These are phyloP conservation scores for Leishmania major DNA, from an alignment of 208 protist species.

Conservation along the genomic window DNA sequence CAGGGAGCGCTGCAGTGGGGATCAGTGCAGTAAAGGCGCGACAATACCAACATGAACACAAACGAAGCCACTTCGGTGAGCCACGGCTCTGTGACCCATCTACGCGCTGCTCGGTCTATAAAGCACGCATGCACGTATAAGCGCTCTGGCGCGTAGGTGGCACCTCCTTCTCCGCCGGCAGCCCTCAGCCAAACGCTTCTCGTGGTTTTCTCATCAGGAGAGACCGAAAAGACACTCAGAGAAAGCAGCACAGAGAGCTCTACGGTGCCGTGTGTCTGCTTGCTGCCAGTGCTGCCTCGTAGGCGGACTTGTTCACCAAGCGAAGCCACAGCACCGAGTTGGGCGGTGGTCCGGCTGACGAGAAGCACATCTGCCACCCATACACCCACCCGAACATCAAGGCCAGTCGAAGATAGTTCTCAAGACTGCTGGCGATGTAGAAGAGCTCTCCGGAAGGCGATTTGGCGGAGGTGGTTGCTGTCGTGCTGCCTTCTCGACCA, in stretches of 20 bases:
- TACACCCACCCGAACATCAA: slow-evolving; percentile 73
- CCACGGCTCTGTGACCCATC: no score
- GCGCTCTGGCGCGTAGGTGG: background rate
- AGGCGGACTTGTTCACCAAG: slow-evolving; percentile 41
- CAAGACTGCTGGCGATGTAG: slow-evolving; percentile 51
- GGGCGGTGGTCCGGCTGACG: slow-evolving; percentile 37
- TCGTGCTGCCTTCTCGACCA: background rate
- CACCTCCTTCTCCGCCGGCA: background rate
- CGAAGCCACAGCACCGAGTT: slow-evolving; percentile 61
- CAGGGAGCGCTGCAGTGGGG: background rate
- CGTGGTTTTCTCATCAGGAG: background rate
- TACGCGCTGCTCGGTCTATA: background rate
- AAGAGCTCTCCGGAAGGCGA: slow-evolving; percentile 48
- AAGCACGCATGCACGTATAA: background rate
- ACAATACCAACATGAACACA: background rate
- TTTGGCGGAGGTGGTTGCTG: background rate
- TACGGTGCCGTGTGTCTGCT: slow-evolving; percentile 15
- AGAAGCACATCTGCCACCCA: slow-evolving; percentile 80
- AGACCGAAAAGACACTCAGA: background rate
- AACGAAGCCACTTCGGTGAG: background rate
- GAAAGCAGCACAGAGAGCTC: background rate
- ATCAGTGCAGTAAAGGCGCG: background rate
- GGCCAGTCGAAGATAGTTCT: slow-evolving; percentile 67
- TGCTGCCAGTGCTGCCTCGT: slow-evolving; percentile 12
- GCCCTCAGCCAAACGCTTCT: background rate